Base-by-base conservation (phyloP, 1,284 basidiomycete genomes). In the Sparassis latifolia region DNA sequence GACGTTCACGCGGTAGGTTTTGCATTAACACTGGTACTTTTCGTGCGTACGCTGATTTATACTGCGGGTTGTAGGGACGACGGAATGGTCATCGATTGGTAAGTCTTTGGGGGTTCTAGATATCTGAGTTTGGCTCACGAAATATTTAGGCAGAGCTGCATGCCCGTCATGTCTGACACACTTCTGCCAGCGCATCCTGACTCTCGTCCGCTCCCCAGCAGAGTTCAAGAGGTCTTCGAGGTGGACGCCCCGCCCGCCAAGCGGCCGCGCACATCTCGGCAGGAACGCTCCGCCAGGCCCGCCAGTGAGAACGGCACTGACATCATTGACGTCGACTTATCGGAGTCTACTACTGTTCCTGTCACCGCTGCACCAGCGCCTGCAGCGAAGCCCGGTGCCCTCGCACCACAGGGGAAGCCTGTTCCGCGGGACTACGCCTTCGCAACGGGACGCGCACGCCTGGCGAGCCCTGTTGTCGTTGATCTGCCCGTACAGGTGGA, bases 71-170 rank as follows among this genome's bases (percentile, higher is more conserved):
- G 28, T 27, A 63, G 59, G 33, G 64, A 66, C 9, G 65, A 66
- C 27, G 65, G 65, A 20, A 62, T 66, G 60, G 64, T 62, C 2
- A 61, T 66, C n/a, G 65, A 66, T 33, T 66, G 65, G 65, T 65
- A 48, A 29, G 56, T 59, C 10, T 27, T 27, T 35, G 9, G 45
- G 5, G 39, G 28, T 27, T 27, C 10, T 37, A 30, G 27, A 27
- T 1, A 10, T 2, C 12, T 9, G 9, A 42, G 4, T 29, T 43
- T n/a, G 30, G 20, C 33, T 6, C 6, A 12, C 38, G 10, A 10
- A 33, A 4, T n/a, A 12, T 30, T 28, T 27, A 62, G 62, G 59
- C 45, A 53, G 31, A 64, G 55, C 50, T 10, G 46, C 0, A 38
- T 49, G 2, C 54, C 56, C n/a, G 61, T 65, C 44, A 55, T 58